Conservation (phyloP, 2,329 filamentous ascomycete genomes). For the Fusarium devonianum region DNA sequence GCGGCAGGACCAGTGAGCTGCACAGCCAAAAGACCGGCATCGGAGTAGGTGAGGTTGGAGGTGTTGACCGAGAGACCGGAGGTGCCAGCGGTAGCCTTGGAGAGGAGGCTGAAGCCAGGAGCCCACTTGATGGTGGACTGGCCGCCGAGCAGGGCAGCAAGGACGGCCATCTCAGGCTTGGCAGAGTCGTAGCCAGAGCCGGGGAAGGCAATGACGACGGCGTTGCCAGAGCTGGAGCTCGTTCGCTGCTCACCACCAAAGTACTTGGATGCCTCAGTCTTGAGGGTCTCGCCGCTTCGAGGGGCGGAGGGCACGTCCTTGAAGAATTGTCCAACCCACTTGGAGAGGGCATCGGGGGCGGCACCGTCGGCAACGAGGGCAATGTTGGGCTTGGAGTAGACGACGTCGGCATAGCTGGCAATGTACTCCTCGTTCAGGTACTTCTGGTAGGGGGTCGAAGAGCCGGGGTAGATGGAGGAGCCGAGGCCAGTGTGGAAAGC, state of each 20-base stretch:
- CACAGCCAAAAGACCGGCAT: conserved; percentile 88
- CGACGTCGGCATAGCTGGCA: conserved; percentile 76
- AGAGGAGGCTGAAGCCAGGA: conserved; percentile 87
- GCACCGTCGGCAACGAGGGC: conserved; percentile 91
- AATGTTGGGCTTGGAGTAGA: conserved; percentile 89
- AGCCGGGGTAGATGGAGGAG: conserved; percentile 74
- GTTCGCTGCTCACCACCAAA: conserved; percentile 94
- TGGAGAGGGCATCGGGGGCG: conserved; percentile 75
- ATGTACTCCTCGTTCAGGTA: conserved; percentile 82
- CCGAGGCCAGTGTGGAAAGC: conserved; percentile 96
- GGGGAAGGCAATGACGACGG: conserved; percentile 90
- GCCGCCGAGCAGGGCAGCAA: conserved; percentile 88
- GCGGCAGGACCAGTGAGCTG: conserved; percentile 78
- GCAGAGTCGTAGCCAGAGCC: conserved; percentile 81
- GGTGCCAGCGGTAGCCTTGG: conserved; percentile 75
- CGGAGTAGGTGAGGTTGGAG: conserved; percentile 86
- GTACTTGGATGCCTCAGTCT: conserved; percentile 79
- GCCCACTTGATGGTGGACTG: conserved; percentile 95
- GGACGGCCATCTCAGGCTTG: conserved; percentile 89
- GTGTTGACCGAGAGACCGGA: conserved; percentile 74
- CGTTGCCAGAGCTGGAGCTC: conserved; percentile 77
- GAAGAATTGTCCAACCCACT: conserved; percentile 96
- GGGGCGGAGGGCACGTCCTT: conserved; percentile 67
- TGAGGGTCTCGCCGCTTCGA: conserved; percentile 60
- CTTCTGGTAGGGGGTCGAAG: conserved; percentile 74